A percentile compares a stretch with the other conserved stretches of the same genome.
phyloP scores from a whole-genome alignment of 306 rosid genomes.

The Coriaria nepalensis region DNA sequence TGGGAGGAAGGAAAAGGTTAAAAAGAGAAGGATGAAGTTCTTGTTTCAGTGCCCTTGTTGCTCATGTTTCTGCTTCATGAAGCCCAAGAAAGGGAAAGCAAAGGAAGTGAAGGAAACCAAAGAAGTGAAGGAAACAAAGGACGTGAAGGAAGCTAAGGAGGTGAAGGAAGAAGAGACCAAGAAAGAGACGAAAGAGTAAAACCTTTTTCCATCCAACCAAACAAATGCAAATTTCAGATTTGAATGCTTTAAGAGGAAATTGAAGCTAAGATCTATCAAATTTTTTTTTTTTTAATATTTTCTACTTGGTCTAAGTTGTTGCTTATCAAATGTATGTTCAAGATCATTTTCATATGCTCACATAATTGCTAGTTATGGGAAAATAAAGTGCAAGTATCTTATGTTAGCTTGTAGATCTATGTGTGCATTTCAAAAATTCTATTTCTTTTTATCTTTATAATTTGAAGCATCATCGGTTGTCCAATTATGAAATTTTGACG shows the following conservation, averaged over 20 bases:
- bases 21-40: conserved; percentile 32
- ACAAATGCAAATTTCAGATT: too few relatives aligned
- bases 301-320: not conserved
- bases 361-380: too few relatives aligned
- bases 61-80: conserved; percentile 60
- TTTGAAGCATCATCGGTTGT: too few relatives aligned
- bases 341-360: too few relatives aligned
- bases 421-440: too few relatives aligned
- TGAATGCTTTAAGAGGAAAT: too few relatives aligned
- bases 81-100: conserved; percentile 45
- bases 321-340: not conserved
- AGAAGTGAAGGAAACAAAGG: conserved; percentile 12
- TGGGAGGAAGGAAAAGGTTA: conserved; percentile 1
- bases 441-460: too few relatives aligned
- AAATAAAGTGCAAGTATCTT: too few relatives aligned
- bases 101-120: conserved; percentile 12
- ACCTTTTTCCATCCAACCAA: not conserved
- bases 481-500: too few relatives aligned
- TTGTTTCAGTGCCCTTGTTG: conserved; percentile 57
- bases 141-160: conserved; percentile 6
- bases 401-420: too few relatives aligned
- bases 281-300: too few relatives aligned
- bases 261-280: too few relatives aligned
- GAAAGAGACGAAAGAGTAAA: conserved; percentile 24
- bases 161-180: conserved; percentile 18